Percentiles rank a stretch among this genome's conserved stretches.
These are phyloP conservation scores for Lupinus albus DNA, from an alignment of 306 rosid species.

Conservation along the genomic window DNA sequence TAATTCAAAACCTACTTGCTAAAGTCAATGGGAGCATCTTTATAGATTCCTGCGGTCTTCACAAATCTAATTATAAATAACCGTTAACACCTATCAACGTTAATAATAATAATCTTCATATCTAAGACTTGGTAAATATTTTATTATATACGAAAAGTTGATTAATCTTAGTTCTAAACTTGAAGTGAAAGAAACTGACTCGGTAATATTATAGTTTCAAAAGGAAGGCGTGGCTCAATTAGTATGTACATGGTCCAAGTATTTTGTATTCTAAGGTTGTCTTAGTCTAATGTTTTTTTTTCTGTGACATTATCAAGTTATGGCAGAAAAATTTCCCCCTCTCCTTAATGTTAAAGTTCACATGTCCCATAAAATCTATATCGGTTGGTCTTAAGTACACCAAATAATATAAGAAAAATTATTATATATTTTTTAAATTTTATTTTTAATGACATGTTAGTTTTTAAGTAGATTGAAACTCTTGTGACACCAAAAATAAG, in stretches of 20 bases:
- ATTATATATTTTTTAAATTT: no score
- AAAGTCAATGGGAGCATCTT: no score
- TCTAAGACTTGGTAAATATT: neutral
- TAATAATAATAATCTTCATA: slow-evolving; percentile 7
- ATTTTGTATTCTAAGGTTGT: slow-evolving; percentile 2
- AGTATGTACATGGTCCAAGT: neutral
- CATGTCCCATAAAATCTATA: no score
- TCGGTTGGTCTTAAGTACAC: no score
- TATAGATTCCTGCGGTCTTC: neutral
- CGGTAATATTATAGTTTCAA: neutral
- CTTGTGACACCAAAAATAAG: no score
- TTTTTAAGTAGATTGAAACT: no score
- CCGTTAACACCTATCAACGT: neutral
- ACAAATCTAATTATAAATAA: neutral
- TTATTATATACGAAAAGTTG: neutral
- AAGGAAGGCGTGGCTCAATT: neutral
- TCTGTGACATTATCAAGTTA: neutral
- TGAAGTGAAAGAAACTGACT: neutral
- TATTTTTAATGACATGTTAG: no score
- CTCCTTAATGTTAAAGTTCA: no score
- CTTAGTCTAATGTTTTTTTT: slow-evolving; percentile 19
- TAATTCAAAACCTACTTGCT: no score
- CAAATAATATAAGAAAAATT: no score
- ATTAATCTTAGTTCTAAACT: neutral
- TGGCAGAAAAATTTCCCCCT: neutral